Percentiles rank a stretch among this genome's conserved stretches.
phyloP scores from a whole-genome alignment of 441 rosid species.

The Sinapis alba region DNA sequence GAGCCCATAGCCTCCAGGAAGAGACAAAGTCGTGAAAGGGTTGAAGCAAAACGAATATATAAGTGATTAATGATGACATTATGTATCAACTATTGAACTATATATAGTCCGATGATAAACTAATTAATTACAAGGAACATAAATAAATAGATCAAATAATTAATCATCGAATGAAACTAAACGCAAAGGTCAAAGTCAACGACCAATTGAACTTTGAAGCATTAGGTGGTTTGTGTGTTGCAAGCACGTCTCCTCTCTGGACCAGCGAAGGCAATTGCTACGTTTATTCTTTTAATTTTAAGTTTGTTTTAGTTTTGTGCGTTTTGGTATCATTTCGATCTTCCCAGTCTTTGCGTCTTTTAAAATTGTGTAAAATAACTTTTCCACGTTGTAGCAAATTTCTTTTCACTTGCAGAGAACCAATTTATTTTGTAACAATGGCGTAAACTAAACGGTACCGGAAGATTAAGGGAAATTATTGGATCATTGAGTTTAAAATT shows the following conservation, averaged over 20 bases:
- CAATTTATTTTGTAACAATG: neutral
- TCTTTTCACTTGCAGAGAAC: neutral
- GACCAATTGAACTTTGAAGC: neutral
- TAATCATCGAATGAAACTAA: neutral
- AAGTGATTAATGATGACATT: neutral
- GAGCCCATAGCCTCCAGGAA: too few species aligned
- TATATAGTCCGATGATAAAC: neutral
- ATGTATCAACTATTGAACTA: neutral
- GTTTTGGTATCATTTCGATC: slow-evolving; percentile 4
- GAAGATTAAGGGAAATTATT: neutral
- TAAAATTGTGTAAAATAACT: neutral
- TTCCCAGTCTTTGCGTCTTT: slow-evolving; percentile 9
- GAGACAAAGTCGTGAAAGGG: too few species aligned
- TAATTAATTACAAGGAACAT: neutral
- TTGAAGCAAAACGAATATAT: too few species aligned
- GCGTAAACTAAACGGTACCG: too few species aligned
- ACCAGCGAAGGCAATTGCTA: slow-evolving; percentile 7
- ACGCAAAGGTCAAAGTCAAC: slow-evolving; percentile 24
- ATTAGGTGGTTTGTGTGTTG: neutral
- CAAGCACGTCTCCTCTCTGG: slow-evolving; percentile 27
- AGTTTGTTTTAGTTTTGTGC: neutral
- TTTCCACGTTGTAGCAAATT: neutral
- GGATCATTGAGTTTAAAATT: neutral
- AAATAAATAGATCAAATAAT: neutral
- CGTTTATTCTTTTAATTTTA: neutral